Conservation (phyloP, 139 green algal genomes). For the Tetraselmis chui region DNA sequence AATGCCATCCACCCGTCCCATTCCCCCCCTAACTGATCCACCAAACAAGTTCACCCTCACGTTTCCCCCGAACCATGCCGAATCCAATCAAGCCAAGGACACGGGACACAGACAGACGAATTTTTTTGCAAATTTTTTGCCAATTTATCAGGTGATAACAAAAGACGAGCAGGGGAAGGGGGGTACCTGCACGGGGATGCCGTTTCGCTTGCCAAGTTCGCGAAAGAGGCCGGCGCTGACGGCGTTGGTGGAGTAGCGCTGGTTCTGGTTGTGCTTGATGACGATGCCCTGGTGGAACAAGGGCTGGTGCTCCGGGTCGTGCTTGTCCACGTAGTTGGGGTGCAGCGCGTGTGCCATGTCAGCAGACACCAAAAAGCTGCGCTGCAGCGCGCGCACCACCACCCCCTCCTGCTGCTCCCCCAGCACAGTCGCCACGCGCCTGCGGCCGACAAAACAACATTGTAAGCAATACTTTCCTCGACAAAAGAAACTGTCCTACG, state of each 20-base stretch:
- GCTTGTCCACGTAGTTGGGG: conserved; percentile 79
- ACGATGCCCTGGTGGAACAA: conserved; percentile 63
- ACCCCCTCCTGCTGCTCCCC: conserved; percentile 43
- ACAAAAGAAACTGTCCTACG: too few relatives aligned
- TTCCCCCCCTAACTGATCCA: too few relatives aligned
- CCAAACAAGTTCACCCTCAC: too few relatives aligned
- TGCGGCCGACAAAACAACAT: too few relatives aligned
- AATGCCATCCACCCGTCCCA: too few relatives aligned
- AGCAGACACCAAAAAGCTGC: conserved; percentile 65
- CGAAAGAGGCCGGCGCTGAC: conserved; percentile 80
- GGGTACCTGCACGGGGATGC: conserved; percentile 67
- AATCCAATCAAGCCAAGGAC: too few relatives aligned
- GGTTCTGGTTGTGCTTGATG: conserved; percentile 94
- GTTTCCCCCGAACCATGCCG: too few relatives aligned
- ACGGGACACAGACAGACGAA: too few relatives aligned
- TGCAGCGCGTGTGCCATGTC: conserved; percentile 97
- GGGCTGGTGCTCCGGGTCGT: conserved; percentile 66
- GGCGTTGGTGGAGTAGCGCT: conserved; percentile 88
- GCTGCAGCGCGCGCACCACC: conserved; percentile 48
- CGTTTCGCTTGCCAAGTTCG: conserved; percentile 45
- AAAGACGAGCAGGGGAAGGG: background rate
- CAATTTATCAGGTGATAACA: too few relatives aligned
- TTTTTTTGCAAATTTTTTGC: too few relatives aligned
- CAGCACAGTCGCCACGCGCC: conserved; percentile 49
- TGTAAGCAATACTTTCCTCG: too few relatives aligned